Base-by-base conservation (phyloP, 2,329 filamentous ascomycete species). In the Aspergillus jensenii region DNA sequence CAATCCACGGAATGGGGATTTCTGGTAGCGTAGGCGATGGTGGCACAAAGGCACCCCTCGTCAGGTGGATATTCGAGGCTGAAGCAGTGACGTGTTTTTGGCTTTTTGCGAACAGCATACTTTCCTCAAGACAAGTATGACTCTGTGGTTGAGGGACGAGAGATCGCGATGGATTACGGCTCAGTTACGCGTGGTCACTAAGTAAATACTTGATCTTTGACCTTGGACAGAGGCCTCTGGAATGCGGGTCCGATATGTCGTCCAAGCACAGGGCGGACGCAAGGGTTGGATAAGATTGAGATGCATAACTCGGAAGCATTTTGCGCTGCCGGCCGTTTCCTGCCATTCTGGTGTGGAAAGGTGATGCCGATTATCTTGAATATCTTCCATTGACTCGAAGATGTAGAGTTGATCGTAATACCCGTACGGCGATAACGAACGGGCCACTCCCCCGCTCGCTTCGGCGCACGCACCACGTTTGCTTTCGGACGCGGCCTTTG, bases 391-490 rank as follows among this genome's bases (percentile, higher is more conserved):
- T 8, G 27, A 9, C 8, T 31, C 11, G 27, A 11, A 31, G 27
- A 9, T 31, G 27, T 31, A 31, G 27, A 31, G 43, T 25, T 14
- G 35, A 47, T 40, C 47, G 35, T 47, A 52, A 40, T 57, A 57
- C 48, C 15, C 7, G 27, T 43, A 56, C 43, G 12, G 35, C 14
- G 47, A 47, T 52, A 47, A 45, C 27, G 27, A 31, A 41, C 39
- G 11, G 50, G 14, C 53, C 59, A 60, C 59, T 21, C 15, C 41
- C 58, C 15, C 27, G 19, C 49, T n/a, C 12, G 33, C 40, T 55
- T 54, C 48, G 35, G 54, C 45, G 23, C 61, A 63, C 59, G 61
- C 61, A 61, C 59, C 59, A 59, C 56, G 55, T 63, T 60, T 54
- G 59, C 61, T 59, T 63, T 49, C 52, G 56, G 55, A 50, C 48